phyloP scores from a whole-genome alignment of 306 rosid species.

The Vicia villosa region DNA sequence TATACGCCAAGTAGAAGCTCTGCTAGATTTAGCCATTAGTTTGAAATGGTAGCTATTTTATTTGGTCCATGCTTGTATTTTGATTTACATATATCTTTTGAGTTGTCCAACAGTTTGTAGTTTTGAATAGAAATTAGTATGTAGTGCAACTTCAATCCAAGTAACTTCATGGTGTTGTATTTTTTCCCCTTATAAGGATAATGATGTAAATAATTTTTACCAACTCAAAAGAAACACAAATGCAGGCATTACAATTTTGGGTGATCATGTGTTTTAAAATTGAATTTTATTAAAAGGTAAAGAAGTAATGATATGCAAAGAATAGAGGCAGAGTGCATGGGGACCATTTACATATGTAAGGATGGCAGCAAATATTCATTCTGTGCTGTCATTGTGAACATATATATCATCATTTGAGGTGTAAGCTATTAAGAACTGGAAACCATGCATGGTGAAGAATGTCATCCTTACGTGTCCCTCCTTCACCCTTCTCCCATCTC shows the following conservation, averaged over 20 bases:
- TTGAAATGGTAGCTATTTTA: conserved; percentile 61
- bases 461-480: conserved; percentile 49
- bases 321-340: not conserved
- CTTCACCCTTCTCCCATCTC: not conserved
- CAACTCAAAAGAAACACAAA: conserved; percentile 1
- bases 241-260: conserved; percentile 10
- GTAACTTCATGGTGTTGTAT: conserved; percentile 20
- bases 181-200: not conserved
- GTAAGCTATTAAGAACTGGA: conserved; percentile 23
- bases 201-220: not conserved
- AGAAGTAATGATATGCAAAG: not conserved
- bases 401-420: conserved; percentile 35
- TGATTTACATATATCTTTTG: conserved; percentile 17
- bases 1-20: conserved; percentile 70
- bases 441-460: conserved; percentile 56
- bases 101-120: not conserved
- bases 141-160: conserved; percentile 16
- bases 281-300: not conserved
- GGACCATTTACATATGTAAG: not conserved
- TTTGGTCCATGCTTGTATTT: conserved; percentile 17
- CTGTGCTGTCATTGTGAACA: not conserved
- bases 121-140: conserved; percentile 11
- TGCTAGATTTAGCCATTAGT: conserved; percentile 74
- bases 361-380: not conserved
- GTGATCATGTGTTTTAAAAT: not conserved